Evolutionary conservation across 768 basidiomycete genomes (phyloP), one percentile per base, ranked within the genome.

Genomic region (Leccinum rimulosum): DNA sequence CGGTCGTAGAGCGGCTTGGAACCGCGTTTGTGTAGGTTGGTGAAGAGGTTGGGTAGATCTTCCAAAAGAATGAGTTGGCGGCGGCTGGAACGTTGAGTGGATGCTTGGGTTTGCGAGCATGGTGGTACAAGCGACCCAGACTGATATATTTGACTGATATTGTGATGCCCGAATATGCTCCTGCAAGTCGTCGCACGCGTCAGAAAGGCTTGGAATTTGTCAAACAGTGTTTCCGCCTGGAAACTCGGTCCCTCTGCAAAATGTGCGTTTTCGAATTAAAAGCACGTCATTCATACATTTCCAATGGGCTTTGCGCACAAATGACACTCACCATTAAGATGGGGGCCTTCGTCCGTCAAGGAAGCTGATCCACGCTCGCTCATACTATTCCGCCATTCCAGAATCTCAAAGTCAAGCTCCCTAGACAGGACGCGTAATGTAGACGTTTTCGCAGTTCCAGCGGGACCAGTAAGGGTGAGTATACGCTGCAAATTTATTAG

Each of bases 381-480:
- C 56, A 82, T 77, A 0, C 83, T 75, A 68, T 89, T 92, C 49
- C 82, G 77, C 93, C 95, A 98, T 69, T 99, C 96, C 25, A 93
- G 68, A 36, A 97, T 80, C 52, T 95, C 89, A 55, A 91, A 84
- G 2, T 79, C 84, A 64, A 95, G 74, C 66, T 95, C 92, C 15
- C 75, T 75, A 0, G 91, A 80, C 22, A 99, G 75, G 2, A 94
- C 82, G 28, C 84, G 83, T 3, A 98, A 64, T 0, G 93, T 93
- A 0, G 94, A 82, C 0, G 96, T 97, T 77, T 99, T 99, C 0
- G 85, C 96, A 0, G 86, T 84, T 1, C 96, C 96, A 8, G 96
- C 87, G 0, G 93, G 92, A 1, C 96, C 96, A 3, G 91, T 90
- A 11, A 99, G 74, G 0, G 84, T 84, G 7, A 98, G 81, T 30